Conservation (phyloP, 1,284 basidiomycete genomes). For the Rhodotorula sp. region DNA sequence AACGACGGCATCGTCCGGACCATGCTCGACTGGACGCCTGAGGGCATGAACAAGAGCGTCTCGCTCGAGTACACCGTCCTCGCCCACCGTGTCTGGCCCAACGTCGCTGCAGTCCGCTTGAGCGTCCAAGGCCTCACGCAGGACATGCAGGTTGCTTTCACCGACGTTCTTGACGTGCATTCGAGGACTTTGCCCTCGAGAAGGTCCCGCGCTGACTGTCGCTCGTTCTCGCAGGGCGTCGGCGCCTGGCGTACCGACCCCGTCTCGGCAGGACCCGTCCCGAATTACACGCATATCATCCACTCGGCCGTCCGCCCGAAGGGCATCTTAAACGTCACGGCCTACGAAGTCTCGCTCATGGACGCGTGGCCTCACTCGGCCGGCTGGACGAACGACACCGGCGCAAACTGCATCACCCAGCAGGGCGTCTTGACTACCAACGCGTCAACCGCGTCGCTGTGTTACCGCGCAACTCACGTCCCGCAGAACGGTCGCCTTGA, state of each 20-base stretch:
- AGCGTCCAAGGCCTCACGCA: conserved; percentile 28
- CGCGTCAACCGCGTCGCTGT: conserved; percentile 30
- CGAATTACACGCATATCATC: conserved; percentile 30
- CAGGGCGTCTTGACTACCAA: conserved; percentile 8
- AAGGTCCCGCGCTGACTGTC: background rate
- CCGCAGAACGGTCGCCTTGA: conserved; percentile 31
- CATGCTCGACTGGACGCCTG: conserved; percentile 36
- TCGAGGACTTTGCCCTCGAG: too few species aligned
- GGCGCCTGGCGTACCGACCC: conserved; percentile 42
- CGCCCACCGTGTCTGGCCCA: conserved; percentile 41
- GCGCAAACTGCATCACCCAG: conserved; percentile 16
- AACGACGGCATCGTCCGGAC: conserved; percentile 43
- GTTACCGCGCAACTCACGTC: conserved; percentile 21
- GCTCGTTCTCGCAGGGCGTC: conserved; percentile 20
- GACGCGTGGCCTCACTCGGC: conserved; percentile 20
- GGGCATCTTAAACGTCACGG: conserved; percentile 42
- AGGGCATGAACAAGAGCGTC: conserved; percentile 4
- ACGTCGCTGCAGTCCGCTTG: conserved; percentile 40
- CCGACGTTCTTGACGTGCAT: conserved; percentile 44
- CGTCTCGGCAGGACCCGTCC: conserved; percentile 26
- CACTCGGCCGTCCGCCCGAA: conserved; percentile 41
- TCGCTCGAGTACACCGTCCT: conserved; percentile 39
- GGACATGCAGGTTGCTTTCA: conserved; percentile 32
- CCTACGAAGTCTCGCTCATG: conserved; percentile 31
- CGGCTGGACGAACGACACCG: conserved; percentile 6